Evolutionary conservation across 345 rosid species (phyloP), one percentile per base, ranked within the genome.

Genomic region (Psidium friedrichsthalianum): DNA sequence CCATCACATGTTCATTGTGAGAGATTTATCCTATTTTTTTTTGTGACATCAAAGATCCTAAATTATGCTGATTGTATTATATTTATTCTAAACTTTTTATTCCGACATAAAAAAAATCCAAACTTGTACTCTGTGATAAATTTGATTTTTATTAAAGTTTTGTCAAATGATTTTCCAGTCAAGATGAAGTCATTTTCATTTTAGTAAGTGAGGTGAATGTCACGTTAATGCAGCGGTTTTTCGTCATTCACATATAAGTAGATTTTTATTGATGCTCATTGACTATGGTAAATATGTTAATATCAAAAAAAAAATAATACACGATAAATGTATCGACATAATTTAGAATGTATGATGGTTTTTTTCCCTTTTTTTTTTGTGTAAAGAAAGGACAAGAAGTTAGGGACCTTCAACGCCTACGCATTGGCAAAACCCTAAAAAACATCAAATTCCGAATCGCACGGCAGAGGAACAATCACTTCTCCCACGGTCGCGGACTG

Each of bases 51-150:
- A 21, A 56, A 56, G 24, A 56, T 56, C 0, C 4, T 5, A 40
- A 40, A 40, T 40, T 51, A 51, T 25, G 1, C 10, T 0, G 12
- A 57, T 24, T 0, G 2, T 0, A 4, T 27, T 0, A 27, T 0
- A 27, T 59, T 58, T 59, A 11, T n/a, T 2, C 21, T 5, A 16
- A 59, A 1, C 0, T 12, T 58, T 58, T 58, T 58, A 2, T 58
- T n/a, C 29, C 8, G 11, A 57, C 15, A 11, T 57, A 5, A 57
- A 57, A 1, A 58, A n/a, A 5, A 36, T n/a, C 2, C 14, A 58
- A 11, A 58, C 8, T n/a, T n/a, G 29, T n/a, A 12, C 69, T 3
- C 1, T 13, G 14, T 11, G 14, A 25, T 1, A 58, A 6, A 58
- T n/a, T 58, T 25, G 25, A 0, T 11, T 0, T 58, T 2, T 3